Evolutionary conservation across 495 filamentous ascomycete species (phyloP).

Genomic region (Penicillium samsonianum): DNA sequence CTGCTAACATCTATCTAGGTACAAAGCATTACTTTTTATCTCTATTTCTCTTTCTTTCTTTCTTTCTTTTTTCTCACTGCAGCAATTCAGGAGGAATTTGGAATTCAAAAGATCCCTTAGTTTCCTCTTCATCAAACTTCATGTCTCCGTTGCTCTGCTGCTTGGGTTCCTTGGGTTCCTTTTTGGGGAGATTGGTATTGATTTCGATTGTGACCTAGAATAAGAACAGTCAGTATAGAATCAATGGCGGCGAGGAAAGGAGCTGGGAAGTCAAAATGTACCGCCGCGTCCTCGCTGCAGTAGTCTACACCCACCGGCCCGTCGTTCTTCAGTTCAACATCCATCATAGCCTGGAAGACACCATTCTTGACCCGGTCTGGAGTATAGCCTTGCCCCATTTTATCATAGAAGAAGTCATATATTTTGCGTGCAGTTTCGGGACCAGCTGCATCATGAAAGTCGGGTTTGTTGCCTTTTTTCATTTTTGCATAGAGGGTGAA

Average conservation of each 20-base stretch:
- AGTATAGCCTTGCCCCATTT: conserved; percentile 70
- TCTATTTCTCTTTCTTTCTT: conserved; percentile 2
- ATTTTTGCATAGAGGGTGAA: conserved; percentile 92
- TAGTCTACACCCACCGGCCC: conserved; percentile 83
- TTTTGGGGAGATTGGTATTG: conserved; percentile 60
- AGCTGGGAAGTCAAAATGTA: conserved; percentile 47
- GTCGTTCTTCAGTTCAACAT: conserved; percentile 90
- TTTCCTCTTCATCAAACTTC: conserved; percentile 22
- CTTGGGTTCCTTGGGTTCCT: conserved; percentile 42
- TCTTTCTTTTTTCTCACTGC: conserved; percentile 23
- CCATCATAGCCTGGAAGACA: conserved; percentile 98
- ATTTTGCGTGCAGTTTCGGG: conserved; percentile 74
- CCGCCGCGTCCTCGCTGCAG: conserved; percentile 64
- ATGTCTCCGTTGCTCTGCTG: conserved; percentile 22
- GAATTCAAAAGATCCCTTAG: conserved; percentile 37
- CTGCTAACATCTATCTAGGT: conserved; percentile 13
- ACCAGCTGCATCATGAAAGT: conserved; percentile 87
- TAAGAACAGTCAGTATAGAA: conserved; percentile 18
- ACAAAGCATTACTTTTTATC: conserved; percentile 14
- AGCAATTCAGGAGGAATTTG: conserved; percentile 43
- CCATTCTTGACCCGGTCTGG: conserved; percentile 86
- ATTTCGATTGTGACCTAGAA: conserved; percentile 67
- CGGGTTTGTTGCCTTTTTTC: conserved; percentile 92
- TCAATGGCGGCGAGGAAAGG: conserved; percentile 25
- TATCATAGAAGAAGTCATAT: conserved; percentile 79